These are phyloP conservation scores for Mycena galericulata DNA, from an alignment of 768 basidiomycete species.

Conservation along the genomic window DNA sequence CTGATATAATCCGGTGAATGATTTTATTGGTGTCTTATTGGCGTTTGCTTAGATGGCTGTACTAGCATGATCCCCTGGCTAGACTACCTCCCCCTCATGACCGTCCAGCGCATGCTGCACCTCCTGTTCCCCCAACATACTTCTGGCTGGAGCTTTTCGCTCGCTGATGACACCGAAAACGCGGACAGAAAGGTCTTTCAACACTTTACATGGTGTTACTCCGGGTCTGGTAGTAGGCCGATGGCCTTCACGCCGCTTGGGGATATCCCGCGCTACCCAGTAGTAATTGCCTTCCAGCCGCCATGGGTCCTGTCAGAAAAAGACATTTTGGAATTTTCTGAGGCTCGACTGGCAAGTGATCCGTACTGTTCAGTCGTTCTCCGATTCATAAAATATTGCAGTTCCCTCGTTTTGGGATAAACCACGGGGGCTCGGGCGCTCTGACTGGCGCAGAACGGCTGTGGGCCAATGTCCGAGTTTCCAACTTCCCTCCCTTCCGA, in stretches of 20 bases:
- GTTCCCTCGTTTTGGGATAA: not conserved
- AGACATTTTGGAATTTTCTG: conserved; percentile 18
- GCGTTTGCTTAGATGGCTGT: no score
- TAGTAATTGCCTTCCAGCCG: conserved; percentile 21
- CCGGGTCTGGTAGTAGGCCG: not conserved
- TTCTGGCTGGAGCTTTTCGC: conserved; percentile 10
- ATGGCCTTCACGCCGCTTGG: conserved; percentile 12
- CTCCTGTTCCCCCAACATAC: conserved; percentile 14
- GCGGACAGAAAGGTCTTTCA: conserved; percentile 12
- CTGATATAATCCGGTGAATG: conserved; percentile 19
- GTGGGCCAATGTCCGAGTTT: conserved; percentile 8
- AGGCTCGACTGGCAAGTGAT: not conserved
- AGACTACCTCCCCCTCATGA: conserved; percentile 23
- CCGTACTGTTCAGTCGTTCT: not conserved
- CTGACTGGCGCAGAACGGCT: conserved; percentile 9
- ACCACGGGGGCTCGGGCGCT: not conserved
- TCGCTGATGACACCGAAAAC: not conserved
- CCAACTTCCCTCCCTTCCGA: not conserved
- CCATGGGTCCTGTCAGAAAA: conserved; percentile 21
- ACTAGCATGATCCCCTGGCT: conserved; percentile 20
- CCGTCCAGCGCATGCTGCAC: conserved; percentile 20
- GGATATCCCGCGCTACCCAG: not conserved
- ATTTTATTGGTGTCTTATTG: not conserved
- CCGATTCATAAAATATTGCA: not conserved
- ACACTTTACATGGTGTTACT: conserved; percentile 20